These are phyloP conservation scores for Raphidocelis subcapitata DNA, from an alignment of 139 green algal genomes.

Conservation along the genomic window DNA sequence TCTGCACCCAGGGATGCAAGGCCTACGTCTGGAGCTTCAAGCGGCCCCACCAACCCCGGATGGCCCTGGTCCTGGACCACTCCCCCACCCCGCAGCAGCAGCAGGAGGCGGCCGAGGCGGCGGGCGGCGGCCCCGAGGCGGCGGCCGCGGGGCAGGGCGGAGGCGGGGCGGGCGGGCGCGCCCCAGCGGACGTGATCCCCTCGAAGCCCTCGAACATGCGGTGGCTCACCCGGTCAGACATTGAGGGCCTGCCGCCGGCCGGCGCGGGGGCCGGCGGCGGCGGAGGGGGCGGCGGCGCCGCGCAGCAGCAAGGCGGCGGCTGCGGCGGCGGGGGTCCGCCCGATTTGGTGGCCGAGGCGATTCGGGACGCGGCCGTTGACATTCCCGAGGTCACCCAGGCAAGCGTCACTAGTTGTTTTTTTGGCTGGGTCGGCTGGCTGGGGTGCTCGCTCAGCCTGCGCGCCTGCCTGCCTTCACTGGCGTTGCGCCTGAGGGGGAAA, in stretches of 20 bases:
- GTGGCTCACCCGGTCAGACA: slow-evolving; percentile 30
- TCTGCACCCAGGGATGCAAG: slow-evolving; percentile 59
- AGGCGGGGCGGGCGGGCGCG: background rate
- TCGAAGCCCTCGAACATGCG: slow-evolving; percentile 15
- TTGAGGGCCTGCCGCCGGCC: background rate
- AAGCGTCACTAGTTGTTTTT: background rate
- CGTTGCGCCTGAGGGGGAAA: no score
- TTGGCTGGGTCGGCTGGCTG: no score
- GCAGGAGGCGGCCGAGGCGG: background rate
- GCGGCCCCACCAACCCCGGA: slow-evolving; percentile 16
- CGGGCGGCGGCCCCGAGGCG: background rate
- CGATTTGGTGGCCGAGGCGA: no score
- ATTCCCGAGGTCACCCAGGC: background rate
- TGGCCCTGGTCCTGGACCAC: slow-evolving; percentile 42
- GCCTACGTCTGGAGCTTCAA: slow-evolving; percentile 57
- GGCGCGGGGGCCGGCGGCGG: no score
- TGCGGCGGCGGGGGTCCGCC: no score
- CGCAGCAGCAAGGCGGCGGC: no score
- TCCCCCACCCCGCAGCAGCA: background rate
- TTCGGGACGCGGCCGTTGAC: no score
- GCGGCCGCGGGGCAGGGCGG: slow-evolving; percentile 7
- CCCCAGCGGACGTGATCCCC: slow-evolving; percentile 8
- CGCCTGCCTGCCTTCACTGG: slow-evolving; percentile 2
- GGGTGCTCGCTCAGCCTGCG: slow-evolving; percentile 19
- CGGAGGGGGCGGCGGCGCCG: no score